Evolutionary conservation across 257 asterid species (phyloP), one percentile per base, ranked within the genome.

Genomic region (Fraxinus anomala): DNA sequence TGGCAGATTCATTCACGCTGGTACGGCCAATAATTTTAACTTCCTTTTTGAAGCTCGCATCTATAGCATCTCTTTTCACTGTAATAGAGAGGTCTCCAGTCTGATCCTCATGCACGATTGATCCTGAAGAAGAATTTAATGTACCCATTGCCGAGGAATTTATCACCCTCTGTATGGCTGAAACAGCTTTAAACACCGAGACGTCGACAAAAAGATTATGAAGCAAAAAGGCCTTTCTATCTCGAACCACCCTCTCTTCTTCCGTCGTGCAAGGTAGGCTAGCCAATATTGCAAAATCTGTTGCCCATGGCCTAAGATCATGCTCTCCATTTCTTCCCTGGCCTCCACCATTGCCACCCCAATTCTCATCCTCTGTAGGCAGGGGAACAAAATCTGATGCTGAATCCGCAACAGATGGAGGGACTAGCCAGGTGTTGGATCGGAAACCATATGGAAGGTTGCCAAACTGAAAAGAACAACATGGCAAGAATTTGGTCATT

Each of bases 341-440:
- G 74, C 98, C 99, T 72, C 99, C 99, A 61, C 99, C 98, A 78
- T 85, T 85, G 73, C 99, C 99, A 70, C 97, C 98, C 98, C 97
- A 96, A 30, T 78, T 87, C 81, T 89, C 97, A 84, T 96, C 98
- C 86, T 96, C 99, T 21, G 86, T 51, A 3, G 97, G 96, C 70
- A 96, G 90, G 44, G 96, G 90, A 65, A 80, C 80, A 76, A 89
- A 87, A 17, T 85, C 85, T 66, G 85, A 78, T 44, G 89, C 76
- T 75, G 91, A 82, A 80, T 92, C 96, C 11, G 80, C 72, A 23
- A 91, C 73, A 37, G 97, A 85, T 16, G 97, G 90, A 83, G 98
- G 97, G 73, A 85, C 92, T 73, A 96, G 95, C 99, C 99, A 96
- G 28, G 99, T 90, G 72, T 96, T 96, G 80, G 99, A 92, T 19